Conservation (phyloP, 169 alveolate genomes). For the Sarcocystis neurona region DNA sequence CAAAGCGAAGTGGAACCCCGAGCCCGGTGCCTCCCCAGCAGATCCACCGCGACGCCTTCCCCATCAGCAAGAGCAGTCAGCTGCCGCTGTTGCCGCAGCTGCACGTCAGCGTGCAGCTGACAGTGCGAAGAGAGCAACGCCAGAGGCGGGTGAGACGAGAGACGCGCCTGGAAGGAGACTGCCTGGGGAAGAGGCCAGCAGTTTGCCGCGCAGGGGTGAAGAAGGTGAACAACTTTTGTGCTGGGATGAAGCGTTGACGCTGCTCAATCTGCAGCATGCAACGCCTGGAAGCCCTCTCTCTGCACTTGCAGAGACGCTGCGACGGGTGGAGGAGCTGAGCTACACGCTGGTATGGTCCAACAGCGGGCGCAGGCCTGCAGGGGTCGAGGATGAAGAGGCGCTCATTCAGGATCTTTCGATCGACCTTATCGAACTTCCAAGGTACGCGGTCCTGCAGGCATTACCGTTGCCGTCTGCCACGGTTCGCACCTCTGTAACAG, state of each 20-base stretch:
- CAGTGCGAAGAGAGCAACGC: background rate
- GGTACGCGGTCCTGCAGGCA: too few species aligned
- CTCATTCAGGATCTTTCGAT: background rate
- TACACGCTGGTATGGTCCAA: constrained; percentile 54
- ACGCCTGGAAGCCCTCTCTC: background rate
- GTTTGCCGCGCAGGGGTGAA: constrained; percentile 9
- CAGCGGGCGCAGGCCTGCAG: background rate
- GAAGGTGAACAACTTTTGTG: constrained; percentile 19
- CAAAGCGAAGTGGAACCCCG: background rate
- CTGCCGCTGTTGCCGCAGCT: constrained; percentile 9
- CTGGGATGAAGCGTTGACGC: constrained; percentile 13
- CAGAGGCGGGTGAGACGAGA: background rate
- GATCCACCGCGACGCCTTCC: too few species aligned
- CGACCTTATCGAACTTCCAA: constrained; percentile 52
- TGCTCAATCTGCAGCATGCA: constrained; percentile 35
- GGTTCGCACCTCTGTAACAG: too few species aligned
- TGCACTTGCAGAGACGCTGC: constrained; percentile 16
- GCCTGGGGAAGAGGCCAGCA: too few species aligned
- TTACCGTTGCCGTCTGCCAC: too few species aligned
- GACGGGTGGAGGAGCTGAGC: constrained; percentile 41
- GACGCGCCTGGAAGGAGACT: background rate
- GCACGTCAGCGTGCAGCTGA: background rate
- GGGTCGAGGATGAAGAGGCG: constrained; percentile 12
- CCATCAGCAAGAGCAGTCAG: too few species aligned
- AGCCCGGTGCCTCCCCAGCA: background rate